These are phyloP conservation scores for Aspergillus thermomutatus DNA, from an alignment of 2,329 filamentous ascomycete genomes.

Conservation along the genomic window DNA sequence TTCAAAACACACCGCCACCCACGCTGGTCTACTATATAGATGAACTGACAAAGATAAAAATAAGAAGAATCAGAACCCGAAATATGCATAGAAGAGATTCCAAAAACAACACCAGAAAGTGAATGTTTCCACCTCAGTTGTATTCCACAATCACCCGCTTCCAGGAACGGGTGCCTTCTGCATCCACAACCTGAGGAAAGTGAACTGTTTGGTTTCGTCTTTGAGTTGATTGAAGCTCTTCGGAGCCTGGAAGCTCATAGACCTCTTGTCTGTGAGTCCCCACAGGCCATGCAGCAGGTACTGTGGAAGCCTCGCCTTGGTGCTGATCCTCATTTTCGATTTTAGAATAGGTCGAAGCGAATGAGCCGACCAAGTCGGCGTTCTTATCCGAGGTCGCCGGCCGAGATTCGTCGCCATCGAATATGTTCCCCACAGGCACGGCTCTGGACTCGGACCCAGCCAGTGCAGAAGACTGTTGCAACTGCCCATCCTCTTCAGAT, in stretches of 20 bases:
- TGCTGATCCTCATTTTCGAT: constrained; percentile 8
- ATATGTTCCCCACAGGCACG: neutral
- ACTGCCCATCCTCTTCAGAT: constrained; percentile 3
- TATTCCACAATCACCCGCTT: constrained; percentile 36
- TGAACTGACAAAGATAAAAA: constrained; percentile 6
- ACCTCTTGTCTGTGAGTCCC: constrained; percentile 7
- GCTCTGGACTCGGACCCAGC: neutral
- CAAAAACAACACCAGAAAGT: constrained; percentile 2
- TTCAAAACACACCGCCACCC: constrained; percentile 6
- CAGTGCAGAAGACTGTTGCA: neutral
- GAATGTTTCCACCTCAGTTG: constrained; percentile 16
- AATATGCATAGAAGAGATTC: constrained; percentile 4
- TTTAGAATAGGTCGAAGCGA: neutral
- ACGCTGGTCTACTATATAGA: constrained; percentile 2
- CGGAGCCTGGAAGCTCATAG: constrained; percentile 8
- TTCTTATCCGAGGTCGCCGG: constrained; percentile 6
- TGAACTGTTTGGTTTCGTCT: constrained; percentile 31
- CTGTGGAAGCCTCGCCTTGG: constrained; percentile 2
- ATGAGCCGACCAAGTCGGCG: constrained; percentile 2
- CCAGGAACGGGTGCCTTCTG: constrained; percentile 31
- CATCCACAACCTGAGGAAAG: constrained; percentile 28
- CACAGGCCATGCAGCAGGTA: constrained; percentile 10
- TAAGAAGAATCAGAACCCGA: neutral
- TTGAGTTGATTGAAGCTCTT: constrained; percentile 15
- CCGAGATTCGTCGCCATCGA: neutral